Base-by-base conservation (phyloP, 352 stramenopile genomes). In the Globisporangium lucens region DNA sequence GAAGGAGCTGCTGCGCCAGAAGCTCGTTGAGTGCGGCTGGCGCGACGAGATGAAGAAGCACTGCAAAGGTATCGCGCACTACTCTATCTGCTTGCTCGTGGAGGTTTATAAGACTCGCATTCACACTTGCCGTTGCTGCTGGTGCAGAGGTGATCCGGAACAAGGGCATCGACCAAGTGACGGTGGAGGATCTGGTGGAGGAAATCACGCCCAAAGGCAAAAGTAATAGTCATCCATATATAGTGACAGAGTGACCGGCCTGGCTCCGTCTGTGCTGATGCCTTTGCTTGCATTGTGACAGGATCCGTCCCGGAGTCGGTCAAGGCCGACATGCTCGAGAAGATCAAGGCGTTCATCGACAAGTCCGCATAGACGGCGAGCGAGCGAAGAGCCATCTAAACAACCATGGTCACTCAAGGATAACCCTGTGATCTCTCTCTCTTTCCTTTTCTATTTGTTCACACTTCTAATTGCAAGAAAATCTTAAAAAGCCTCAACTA, bases 91-190 rank as follows among this genome's bases (percentile, higher is more conserved):
- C 38, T 20, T 49, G 41, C 41, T 22, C 13, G 15, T n/a, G 15
- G 41, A 8, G 41, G 15, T 2, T 15, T 7, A 3, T 9, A 49
- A n/a, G 12, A n/a, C 41, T 49, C 15, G 5, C 15, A 9, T 15
- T 22, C 41, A 4, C 15, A 7, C 8, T 17, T n/a, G 15, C 22
- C 5, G 9, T 38, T 38, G 35, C 35, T 38, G 35, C 35, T 38
- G 38, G 4, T 49, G 41, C 73, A 95, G 94, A 98, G 73, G 84
- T 98, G 43, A 98, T 98, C 67, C 79, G 90, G 58, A 96, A 77
- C 69, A 98, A 98, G 66, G 94, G 93, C 24, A 92, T 98, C 61
- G 89, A 98, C 67, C 90, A 97, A 74, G 96, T 98, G 60, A 98
- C 92, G 0, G 91, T 98, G 46, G 95, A 98, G 67, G 93, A 98